Base-by-base conservation (phyloP, 1,139 yeast genomes). In the Blastobotrys arbuscula region DNA sequence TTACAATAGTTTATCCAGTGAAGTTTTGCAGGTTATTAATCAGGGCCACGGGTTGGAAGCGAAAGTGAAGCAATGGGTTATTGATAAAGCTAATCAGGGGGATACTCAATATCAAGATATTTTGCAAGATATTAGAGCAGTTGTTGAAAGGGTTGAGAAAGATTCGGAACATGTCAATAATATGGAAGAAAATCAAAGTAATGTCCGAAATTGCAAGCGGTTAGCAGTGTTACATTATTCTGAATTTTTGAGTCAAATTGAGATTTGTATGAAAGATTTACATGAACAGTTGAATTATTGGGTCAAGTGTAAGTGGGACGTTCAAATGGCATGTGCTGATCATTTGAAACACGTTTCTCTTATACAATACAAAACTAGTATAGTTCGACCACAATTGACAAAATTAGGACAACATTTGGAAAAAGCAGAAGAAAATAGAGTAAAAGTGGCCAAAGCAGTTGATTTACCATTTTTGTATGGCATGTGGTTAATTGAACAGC, bases 391-490 rank as follows among this genome's bases (percentile, higher is more conserved):
- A 4, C 58, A 57, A 30, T 51, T 69, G 8, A 55, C 55, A 10
- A 63, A 65, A 2, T 55, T 71, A 35, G 64, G 62, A 37, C 57
- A 57, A 8, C 59, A 60, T 26, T 56, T 76, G 34, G 66, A 66
- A 54, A 44, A 64, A 59, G 59, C 75, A 61, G 73, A 81, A 67
- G 61, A 68, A 45, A 48, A 68, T 64, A 75, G 77, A 64, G 59
- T 68, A 33, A 49, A 62, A 48, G 68, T 77, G 12, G 76, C 77
- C 16, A 69, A 69, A 36, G 81, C 87, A 1, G 75, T 82, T 16
- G 96, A 88, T 61, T 64, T 89, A 45, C 97, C 97, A 0, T 68
- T 87, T 37, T 67, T 88, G 1, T 87, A 86, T 62, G 97, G 97
- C 1, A 76, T 85, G 26, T 74, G 82, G 62, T 62, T 87, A 21